Percentiles rank a stretch among this genome's conserved stretches.
These are phyloP conservation scores for Aspergillus proliferans DNA, from an alignment of 2,329 filamentous ascomycete genomes.

Conservation along the genomic window DNA sequence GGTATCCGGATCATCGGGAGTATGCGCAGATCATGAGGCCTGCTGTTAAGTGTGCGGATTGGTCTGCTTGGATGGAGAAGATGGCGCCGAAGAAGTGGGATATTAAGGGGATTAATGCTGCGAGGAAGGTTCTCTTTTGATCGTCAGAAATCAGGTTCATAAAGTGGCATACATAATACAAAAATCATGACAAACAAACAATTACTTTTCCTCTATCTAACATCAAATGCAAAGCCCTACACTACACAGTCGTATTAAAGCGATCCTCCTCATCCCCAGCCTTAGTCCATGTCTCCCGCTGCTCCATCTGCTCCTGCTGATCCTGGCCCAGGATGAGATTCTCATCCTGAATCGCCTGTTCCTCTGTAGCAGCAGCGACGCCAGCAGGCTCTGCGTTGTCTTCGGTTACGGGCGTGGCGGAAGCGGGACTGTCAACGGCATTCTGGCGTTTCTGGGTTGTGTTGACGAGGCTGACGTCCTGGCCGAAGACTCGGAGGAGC, in stretches of 20 bases:
- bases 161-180: too few species aligned
- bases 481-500: slow-evolving; percentile 85
- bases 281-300: slow-evolving; percentile 39
- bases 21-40: slow-evolving; percentile 28
- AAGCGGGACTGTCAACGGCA: slow-evolving; percentile 8
- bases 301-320: slow-evolving; percentile 36
- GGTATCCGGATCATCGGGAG: slow-evolving; percentile 39
- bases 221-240: background rate
- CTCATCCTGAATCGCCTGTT: slow-evolving; percentile 32
- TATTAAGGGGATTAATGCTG: slow-evolving; percentile 17
- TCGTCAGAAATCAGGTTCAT: too few species aligned
- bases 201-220: too few species aligned
- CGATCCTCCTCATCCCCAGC: slow-evolving; percentile 42
- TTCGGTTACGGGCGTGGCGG: background rate
- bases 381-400: slow-evolving; percentile 7
- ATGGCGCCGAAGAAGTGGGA: slow-evolving; percentile 24
- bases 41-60: slow-evolving; percentile 17
- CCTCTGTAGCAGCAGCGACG: slow-evolving; percentile 18
- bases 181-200: too few species aligned
- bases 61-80: slow-evolving; percentile 22
- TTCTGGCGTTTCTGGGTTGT: slow-evolving; percentile 26
- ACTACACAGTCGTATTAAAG: slow-evolving; percentile 43
- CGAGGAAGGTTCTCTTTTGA: slow-evolving; percentile 10
- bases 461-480: slow-evolving; percentile 77
- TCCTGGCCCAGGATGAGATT: slow-evolving; percentile 35